Conservation (phyloP, 139 green algal species). For the Chlamydomonas incerta region DNA sequence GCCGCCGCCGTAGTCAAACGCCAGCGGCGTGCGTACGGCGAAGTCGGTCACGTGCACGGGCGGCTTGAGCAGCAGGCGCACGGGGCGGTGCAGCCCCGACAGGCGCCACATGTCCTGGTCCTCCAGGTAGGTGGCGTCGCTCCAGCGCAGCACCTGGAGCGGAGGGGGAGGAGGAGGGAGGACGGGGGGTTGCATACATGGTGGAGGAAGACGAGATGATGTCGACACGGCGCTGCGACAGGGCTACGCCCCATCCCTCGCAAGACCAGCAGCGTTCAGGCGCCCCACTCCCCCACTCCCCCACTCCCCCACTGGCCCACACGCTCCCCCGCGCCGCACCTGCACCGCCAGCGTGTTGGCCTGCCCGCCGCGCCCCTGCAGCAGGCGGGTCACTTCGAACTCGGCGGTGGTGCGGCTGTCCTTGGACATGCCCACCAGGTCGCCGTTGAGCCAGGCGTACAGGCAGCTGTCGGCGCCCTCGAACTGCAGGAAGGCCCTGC, state of each 20-base stretch:
- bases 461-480: slow-evolving; percentile 91
- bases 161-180: background rate
- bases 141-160: slow-evolving; percentile 88
- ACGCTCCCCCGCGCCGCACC: slow-evolving; percentile 42
- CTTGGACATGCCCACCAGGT: slow-evolving; percentile 89
- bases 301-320: background rate
- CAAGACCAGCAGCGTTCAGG: too few species aligned
- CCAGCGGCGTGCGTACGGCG: slow-evolving; percentile 71
- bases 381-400: slow-evolving; percentile 87
- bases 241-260: too few species aligned
- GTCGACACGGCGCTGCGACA: too few species aligned
- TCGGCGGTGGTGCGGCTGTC: slow-evolving; percentile 93
- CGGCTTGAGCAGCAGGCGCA: slow-evolving; percentile 81
- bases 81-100: slow-evolving; percentile 90
- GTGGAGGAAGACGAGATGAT: too few species aligned
- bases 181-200: background rate
- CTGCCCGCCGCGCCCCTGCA: slow-evolving; percentile 41
- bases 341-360: slow-evolving; percentile 82
- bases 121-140: slow-evolving; percentile 97
- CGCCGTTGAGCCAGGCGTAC: slow-evolving; percentile 94
- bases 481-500: slow-evolving; percentile 84
- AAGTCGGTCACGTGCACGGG: slow-evolving; percentile 77
- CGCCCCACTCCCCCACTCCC: too few species aligned
- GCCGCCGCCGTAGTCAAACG: slow-evolving; percentile 42
- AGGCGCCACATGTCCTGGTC: slow-evolving; percentile 98